Evolutionary conservation across 2,329 filamentous ascomycete genomes (phyloP).

Genomic region (Monosporascus sp.): DNA sequence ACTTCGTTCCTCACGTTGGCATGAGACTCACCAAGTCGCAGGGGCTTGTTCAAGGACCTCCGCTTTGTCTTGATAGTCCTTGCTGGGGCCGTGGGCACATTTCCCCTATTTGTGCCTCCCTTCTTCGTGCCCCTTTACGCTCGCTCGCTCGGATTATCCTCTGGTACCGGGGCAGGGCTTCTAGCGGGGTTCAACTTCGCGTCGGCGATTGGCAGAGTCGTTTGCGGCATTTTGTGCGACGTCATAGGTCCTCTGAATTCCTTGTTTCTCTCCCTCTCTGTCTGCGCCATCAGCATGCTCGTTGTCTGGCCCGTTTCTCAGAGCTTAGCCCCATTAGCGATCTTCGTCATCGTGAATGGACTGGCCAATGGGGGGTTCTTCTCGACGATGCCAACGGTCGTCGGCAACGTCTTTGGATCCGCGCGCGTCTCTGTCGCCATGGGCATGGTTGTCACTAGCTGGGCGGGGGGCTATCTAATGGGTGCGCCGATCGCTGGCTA

Average conservation of each 20-base stretch:
- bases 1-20: background rate
- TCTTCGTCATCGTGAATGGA: slow-evolving; percentile 56
- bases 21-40: background rate
- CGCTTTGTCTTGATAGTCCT: slow-evolving; percentile 49
- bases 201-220: slow-evolving; percentile 51
- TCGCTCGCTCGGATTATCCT: slow-evolving; percentile 46
- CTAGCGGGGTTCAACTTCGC: slow-evolving; percentile 58
- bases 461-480: slow-evolving; percentile 56
- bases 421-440: slow-evolving; percentile 50
- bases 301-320: slow-evolving; percentile 55
- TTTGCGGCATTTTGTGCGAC: slow-evolving; percentile 49
- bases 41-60: slow-evolving; percentile 26
- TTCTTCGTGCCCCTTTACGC: slow-evolving; percentile 52
- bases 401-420: slow-evolving; percentile 53
- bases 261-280: slow-evolving; percentile 41
- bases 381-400: slow-evolving; percentile 56
- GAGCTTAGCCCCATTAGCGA: slow-evolving; percentile 45
- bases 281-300: slow-evolving; percentile 53
- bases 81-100: slow-evolving; percentile 50
- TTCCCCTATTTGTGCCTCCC: slow-evolving; percentile 52
- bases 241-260: slow-evolving; percentile 50
- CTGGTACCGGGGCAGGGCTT: slow-evolving; percentile 48
- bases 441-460: slow-evolving; percentile 57
- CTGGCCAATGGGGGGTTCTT: slow-evolving; percentile 59
- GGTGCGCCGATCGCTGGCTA: slow-evolving; percentile 56